Base-by-base conservation (phyloP, 2,329 filamentous ascomycete species). In the Phialemoniopsis sp. region DNA sequence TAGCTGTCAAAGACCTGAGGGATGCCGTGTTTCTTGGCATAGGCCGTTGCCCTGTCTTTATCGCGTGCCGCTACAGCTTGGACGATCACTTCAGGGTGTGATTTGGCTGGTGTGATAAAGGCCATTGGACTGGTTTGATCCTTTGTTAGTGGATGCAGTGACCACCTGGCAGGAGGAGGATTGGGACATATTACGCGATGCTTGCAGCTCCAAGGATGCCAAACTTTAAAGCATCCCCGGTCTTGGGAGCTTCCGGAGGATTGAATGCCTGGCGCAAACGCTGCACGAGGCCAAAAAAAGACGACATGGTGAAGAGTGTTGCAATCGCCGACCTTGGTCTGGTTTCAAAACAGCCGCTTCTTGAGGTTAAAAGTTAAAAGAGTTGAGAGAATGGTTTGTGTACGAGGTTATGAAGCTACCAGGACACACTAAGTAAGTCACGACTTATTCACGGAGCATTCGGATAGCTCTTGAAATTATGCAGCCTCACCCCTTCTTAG, bases 61-160 rank as follows among this genome's bases (percentile, higher is more conserved):
- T 76, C 67, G 5, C 76, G 63, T 3, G 75, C 72, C 3, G 76
- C 73, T 2, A 81, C 64, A 5, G 67, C 70, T 8, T 68, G 62
- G 12, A 81, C 43, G 12, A 77, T 59, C 13, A 79, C 69, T 30
- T 76, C 72, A 1, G 74, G 60, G 47, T 81, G 76, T 4, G 62
- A 66, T 44, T 62, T 68, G 13, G 75, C 73, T 0, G 76, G 73
- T 3, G 43, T 50, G 29, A 79, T 67, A 14, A 77, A 46, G 12
- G 64, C 63, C 13, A 55, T 38, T 0, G 67, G 65, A 8, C 63
- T 69, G 42, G 13, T n/a, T n/a, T n/a, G 30, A 26, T 3, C 42
- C 43, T 7, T 3, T 12, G 28, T 32, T 32, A 32, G 30, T 6
- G 30, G 30, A 32, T 16, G 4, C 37, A 32, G 15, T 31, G n/a